Conservation (phyloP, 306 rosid species). For the Citrullus amarus region DNA sequence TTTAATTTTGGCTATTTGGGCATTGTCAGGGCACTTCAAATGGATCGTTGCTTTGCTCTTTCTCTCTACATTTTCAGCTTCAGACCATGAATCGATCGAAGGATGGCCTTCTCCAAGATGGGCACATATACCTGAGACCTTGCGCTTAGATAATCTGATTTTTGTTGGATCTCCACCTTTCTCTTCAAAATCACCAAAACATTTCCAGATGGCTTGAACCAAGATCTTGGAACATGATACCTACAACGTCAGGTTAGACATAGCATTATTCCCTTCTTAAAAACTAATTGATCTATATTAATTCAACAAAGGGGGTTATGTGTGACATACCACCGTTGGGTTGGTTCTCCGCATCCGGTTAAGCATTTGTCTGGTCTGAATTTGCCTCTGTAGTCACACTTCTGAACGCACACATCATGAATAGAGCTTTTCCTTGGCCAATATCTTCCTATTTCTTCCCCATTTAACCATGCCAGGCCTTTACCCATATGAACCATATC, state of each 20-base stretch:
- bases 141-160: constrained; percentile 44
- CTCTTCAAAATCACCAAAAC: constrained; percentile 75
- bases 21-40: constrained; percentile 47
- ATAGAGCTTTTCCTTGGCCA: constrained; percentile 63
- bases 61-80: constrained; percentile 15
- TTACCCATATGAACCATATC: constrained; percentile 94
- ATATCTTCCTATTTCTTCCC: constrained; percentile 96
- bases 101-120: constrained; percentile 58
- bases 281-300: background rate
- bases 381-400: constrained; percentile 82
- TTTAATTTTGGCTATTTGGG: constrained; percentile 33
- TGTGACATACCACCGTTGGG: constrained; percentile 64
- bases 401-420: constrained; percentile 49
- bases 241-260: constrained; percentile 21
- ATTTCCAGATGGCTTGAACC: constrained; percentile 92
- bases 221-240: constrained; percentile 95
- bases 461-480: constrained; percentile 96
- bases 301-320: background rate
- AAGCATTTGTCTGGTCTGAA: constrained; percentile 74
- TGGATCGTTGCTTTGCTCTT: constrained; percentile 22
- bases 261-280: background rate
- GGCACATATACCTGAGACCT: constrained; percentile 39
- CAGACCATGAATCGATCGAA: constrained; percentile 29
- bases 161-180: constrained; percentile 74
- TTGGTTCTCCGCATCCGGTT: constrained; percentile 86